Evolutionary conservation across 306 rosid species (phyloP).

Genomic region (Benincasa hispida): DNA sequence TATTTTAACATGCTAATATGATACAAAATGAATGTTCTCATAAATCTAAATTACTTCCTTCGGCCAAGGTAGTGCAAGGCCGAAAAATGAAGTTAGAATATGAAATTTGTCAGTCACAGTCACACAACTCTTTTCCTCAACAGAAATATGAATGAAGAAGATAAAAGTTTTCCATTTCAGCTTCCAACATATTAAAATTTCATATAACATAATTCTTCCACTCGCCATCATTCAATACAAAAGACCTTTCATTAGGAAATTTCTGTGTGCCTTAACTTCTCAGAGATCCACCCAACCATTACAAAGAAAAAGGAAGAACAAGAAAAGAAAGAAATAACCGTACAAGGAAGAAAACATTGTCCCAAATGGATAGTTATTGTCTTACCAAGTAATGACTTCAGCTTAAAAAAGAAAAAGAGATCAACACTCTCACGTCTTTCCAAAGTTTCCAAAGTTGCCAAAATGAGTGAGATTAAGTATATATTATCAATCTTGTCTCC

Average conservation of each 20-base stretch:
- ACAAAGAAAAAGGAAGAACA: background rate
- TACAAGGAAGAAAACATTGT: background rate
- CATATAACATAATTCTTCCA: background rate
- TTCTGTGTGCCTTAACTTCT: background rate
- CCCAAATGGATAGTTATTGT: background rate
- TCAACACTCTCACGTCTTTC: background rate
- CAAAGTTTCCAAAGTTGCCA: too few species aligned
- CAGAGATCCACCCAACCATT: background rate
- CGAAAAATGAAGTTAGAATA: background rate
- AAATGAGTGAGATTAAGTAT: too few species aligned
- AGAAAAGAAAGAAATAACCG: too few species aligned
- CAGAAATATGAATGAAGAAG: background rate
- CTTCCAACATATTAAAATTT: background rate
- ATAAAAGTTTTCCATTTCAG: background rate
- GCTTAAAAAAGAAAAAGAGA: background rate
- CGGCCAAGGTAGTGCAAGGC: background rate
- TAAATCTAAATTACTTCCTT: background rate
- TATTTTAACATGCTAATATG: background rate
- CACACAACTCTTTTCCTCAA: background rate
- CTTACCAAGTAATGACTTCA: background rate
- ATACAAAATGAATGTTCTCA: background rate
- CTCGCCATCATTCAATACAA: background rate
- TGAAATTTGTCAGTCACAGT: background rate
- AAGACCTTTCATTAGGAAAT: background rate
- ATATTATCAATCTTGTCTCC: background rate